Conservation (phyloP, 2,329 filamentous ascomycete species). For the Trichoderma arundinaceum region DNA sequence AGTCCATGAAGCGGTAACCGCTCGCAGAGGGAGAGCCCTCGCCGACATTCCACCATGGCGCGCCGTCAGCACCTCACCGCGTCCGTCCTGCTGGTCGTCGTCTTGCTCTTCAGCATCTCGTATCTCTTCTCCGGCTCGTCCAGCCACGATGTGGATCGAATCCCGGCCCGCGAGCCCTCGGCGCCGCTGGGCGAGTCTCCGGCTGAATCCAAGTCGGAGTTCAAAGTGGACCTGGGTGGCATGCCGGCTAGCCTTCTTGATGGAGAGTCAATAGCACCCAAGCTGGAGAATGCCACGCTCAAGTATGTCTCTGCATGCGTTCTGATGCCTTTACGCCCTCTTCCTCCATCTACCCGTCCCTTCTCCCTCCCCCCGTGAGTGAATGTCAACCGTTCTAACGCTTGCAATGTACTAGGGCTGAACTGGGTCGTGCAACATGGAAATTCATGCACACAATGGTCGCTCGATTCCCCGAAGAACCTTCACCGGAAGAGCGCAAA, state of each 20-base stretch:
- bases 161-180: constrained; percentile 1
- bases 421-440: constrained; percentile 72
- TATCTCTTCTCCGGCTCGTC: constrained; percentile 60
- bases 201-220: constrained; percentile 39
- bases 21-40: constrained; percentile 26
- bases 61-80: constrained; percentile 60
- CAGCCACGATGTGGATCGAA: constrained; percentile 19
- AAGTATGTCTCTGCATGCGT: constrained; percentile 59
- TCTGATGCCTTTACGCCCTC: neutral
- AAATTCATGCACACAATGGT: constrained; percentile 74
- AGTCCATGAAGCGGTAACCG: constrained; percentile 11
- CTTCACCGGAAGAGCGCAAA: constrained; percentile 64
- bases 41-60: constrained; percentile 51
- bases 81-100: constrained; percentile 59
- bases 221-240: constrained; percentile 49
- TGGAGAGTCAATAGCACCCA: constrained; percentile 77
- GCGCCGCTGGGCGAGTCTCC: constrained; percentile 36
- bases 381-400: neutral
- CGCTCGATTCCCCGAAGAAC: constrained; percentile 70
- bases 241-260: constrained; percentile 59
- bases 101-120: constrained; percentile 62
- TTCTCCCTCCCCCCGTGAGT: neutral
- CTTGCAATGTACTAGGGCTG: constrained; percentile 51
- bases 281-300: constrained; percentile 79
- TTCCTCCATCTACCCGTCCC: neutral